Evolutionary conservation across 2,329 filamentous ascomycete species (phyloP), one percentile per base, ranked within the genome.

Genomic region (Botryotinia calthae): DNA sequence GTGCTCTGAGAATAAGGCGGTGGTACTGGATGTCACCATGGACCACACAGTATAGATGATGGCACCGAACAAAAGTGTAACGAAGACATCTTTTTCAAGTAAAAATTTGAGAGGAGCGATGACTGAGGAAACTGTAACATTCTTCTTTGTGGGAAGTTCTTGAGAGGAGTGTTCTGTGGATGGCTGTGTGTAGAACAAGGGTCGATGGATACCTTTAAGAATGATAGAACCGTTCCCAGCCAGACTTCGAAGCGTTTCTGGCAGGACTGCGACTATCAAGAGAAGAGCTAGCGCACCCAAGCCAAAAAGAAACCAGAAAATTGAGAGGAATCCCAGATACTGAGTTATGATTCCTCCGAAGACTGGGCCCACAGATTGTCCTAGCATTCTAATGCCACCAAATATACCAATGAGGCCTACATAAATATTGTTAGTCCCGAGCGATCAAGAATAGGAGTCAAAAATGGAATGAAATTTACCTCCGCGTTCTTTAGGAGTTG

Each of bases 231-330:
- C 78, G 71, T 79, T 77, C 34, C 77, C 78, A 12, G 76, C 77
- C 16, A 79, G 71, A 18, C 70, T 72, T 61, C 77, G 73, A n/a
- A 75, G 72, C 2, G 77, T 79, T 62, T 79, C 78, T 0, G 78
- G 78, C 25, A 79, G 65, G 42, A 68, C 8, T 4, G 8, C 34
- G n/a, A 68, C 69, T 9, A 78, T 82, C 20, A 84, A 70, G 7
- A 84, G 48, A 34, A 85, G 80, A 7, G 81, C 79, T 2, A 83
- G 22, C 8, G 85, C 76, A 31, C 80, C 63, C 34, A 78, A 34
- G 82, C 78, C 22, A 87, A 68, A 31, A 56, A 68, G 80, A 70
- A 86, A 84, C 84, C 85, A 87, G 75, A 87, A 88, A 16, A 87
- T 83, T 5, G 81, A 80, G 62, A 81, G 80, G 84, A 85, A 87